Evolutionary conservation across 768 basidiomycete genomes (phyloP), one percentile per base, ranked within the genome.

Genomic region (Candolleomyces aberdarensis): DNA sequence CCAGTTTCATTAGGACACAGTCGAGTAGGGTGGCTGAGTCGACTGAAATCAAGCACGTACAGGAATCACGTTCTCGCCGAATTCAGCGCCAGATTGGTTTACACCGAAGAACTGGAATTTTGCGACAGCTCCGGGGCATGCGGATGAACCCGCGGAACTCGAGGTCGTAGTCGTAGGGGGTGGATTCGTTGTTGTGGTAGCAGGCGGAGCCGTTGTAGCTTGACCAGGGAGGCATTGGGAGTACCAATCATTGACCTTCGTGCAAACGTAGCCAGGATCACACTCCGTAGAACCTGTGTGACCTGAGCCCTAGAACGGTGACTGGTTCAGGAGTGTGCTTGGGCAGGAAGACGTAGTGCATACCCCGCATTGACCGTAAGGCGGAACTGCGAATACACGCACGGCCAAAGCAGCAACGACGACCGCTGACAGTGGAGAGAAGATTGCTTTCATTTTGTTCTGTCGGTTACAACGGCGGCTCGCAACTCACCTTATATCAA

Each of bases 31-130:
- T 26, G 26, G 26, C 26, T 26, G 26, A 26, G 26, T 26, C 26
- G 2, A 26, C 26, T 26, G 26, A 26, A 3, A 26, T 56, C n/a
- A 39, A 20, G 29, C 67, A 43, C 70, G 67, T 58, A 84, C 85
- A 15, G 85, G 85, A 64, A 79, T 75, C 15, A 65, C 71, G 11
- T 63, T 71, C 59, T 77, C 72, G 17, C 85, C 85, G 63, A 86
- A 87, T 69, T 87, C 85, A 36, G 84, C 85, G 63, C 84, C 83
- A 54, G 83, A 80, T 69, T 86, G 70, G 71, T 83, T 86, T 39
- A 86, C 84, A 69, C 85, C 85, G 61, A 86, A 85, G 75, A 71
- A 84, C 67, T 79, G 76, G 79, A 87, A 86, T 69, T 84, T 85
- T 50, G 82, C 84, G 32, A 55, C 39, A 20, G 53, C 53, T 9